A percentile compares a stretch with the other conserved stretches of the same genome.
Conservation (phyloP, 2,329 filamentous ascomycete species). For the Penicillium sp. region DNA sequence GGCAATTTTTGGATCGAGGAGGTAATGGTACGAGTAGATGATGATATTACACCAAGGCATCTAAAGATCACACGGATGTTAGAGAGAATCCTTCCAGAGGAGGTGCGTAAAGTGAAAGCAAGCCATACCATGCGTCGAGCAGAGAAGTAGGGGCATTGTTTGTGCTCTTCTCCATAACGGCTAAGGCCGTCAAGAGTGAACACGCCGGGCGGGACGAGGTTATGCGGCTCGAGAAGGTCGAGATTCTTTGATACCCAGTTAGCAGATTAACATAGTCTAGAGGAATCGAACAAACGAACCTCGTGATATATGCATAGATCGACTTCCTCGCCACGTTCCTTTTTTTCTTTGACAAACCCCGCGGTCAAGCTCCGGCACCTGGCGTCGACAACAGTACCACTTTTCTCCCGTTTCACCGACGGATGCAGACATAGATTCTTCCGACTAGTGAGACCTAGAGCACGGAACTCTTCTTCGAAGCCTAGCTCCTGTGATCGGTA, state of each 20-base stretch:
- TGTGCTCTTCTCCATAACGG: slow-evolving; percentile 89
- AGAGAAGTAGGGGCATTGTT: slow-evolving; percentile 98
- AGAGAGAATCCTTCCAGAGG: not conserved
- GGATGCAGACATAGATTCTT: slow-evolving; percentile 98
- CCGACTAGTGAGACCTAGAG: slow-evolving; percentile 88
- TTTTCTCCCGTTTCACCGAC: slow-evolving; percentile 95
- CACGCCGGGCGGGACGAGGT: slow-evolving; percentile 90
- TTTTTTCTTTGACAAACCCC: slow-evolving; percentile 97
- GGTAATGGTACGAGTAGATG: slow-evolving; percentile 98
- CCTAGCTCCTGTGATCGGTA: slow-evolving; percentile 91
- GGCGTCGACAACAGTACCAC: slow-evolving; percentile 91
- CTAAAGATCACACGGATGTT: slow-evolving; percentile 49
- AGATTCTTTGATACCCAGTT: slow-evolving; percentile 69
- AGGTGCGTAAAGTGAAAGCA: not conserved
- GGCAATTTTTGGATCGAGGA: slow-evolving; percentile 96
- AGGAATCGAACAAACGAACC: slow-evolving; percentile 52
- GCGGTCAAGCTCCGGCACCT: slow-evolving; percentile 93
- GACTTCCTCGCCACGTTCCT: slow-evolving; percentile 90
- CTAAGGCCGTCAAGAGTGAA: slow-evolving; percentile 93
- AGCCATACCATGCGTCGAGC: slow-evolving; percentile 81
- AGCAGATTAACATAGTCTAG: slow-evolving; percentile 20
- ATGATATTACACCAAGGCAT: slow-evolving; percentile 99
- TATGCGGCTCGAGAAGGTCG: slow-evolving; percentile 91
- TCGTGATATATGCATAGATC: slow-evolving; percentile 96
- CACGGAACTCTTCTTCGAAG: slow-evolving; percentile 88